Percentiles rank a stretch among this genome's conserved stretches.
These are phyloP conservation scores for Isatis tinctoria DNA, from an alignment of 345 rosid genomes.

Conservation along the genomic window DNA sequence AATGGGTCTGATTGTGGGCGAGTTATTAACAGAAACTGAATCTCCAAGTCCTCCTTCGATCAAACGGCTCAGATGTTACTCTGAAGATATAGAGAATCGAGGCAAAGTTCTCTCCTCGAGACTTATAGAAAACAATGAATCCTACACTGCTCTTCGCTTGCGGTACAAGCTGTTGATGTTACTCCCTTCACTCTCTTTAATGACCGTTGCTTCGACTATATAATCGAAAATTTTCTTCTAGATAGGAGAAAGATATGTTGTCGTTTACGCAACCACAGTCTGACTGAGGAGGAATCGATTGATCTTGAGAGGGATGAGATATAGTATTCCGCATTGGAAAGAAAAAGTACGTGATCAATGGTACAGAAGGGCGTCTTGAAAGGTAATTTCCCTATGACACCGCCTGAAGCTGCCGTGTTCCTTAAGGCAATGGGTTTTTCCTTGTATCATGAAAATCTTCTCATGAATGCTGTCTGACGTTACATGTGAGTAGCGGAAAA, in stretches of 20 bases:
- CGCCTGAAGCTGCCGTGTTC: conserved; percentile 60
- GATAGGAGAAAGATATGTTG: conserved; percentile 83
- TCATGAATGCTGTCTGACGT: no score
- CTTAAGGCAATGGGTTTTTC: conserved; percentile 69
- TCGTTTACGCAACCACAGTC: conserved; percentile 75
- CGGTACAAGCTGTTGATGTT: conserved; percentile 35
- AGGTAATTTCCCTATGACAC: conserved; percentile 73
- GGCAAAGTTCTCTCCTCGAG: conserved; percentile 45
- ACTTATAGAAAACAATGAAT: conserved; percentile 37
- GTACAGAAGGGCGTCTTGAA: conserved; percentile 37
- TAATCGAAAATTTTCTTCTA: conserved; percentile 12
- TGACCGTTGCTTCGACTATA: neutral
- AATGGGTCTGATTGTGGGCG: conserved; percentile 26
- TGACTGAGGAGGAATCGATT: conserved; percentile 38
- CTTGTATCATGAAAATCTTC: conserved; percentile 53
- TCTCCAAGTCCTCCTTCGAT: conserved; percentile 38
- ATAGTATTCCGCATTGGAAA: conserved; percentile 51
- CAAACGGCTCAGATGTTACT: conserved; percentile 60
- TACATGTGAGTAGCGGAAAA: no score
- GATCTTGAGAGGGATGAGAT: conserved; percentile 49
- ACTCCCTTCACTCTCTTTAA: neutral
- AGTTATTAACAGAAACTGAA: conserved; percentile 46
- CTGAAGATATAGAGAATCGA: conserved; percentile 41
- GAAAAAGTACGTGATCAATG: conserved; percentile 51
- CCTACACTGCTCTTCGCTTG: conserved; percentile 63